Evolutionary conservation across 129 eudicot genomes (phyloP), one percentile per base, ranked within the genome.

Genomic region (Artemisia annua): DNA sequence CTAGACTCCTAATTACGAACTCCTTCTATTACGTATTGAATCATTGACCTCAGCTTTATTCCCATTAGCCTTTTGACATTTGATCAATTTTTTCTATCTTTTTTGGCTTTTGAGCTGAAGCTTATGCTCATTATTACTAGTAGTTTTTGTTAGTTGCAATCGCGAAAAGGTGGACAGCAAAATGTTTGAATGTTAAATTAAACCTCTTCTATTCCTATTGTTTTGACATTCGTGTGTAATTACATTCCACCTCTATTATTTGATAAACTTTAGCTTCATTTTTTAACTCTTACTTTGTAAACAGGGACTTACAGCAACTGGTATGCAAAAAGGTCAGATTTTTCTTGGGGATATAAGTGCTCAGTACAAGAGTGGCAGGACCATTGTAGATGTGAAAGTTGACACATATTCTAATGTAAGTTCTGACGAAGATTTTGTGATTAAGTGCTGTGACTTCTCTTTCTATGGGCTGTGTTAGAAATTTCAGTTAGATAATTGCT

Each of bases 401-500:
- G 97, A 90, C 78, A 90, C 97, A 18, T 90, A 85, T 71, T 90
- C 97, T 7, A 94, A 94, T 78, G 98, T 94, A 84, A 86, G 89
- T 50, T 65, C 35, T 30, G 5, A 66, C 4, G 20, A 32, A 51
- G 70, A 16, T 67, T 26, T 52, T 49, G 48, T 71, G 32, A 62
- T 55, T 24, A 66, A 69, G 59, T 63, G n/a, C n/a, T n/a, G n/a
- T 63, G 52, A 3, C 46, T 13, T 51, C 12, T 53, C 30, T 28
- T 46, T 63, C 10, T 59, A 16, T 43, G 7, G 30, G 19, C 67
- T 63, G 4, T 26, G 52, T 17, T 62, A 51, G 19, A 59, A 20
- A 62, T 1, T 66, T 55, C 35, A 26, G 24, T 19, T 20, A 1
- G n/a, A 8, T 28, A 32, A 32, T 69, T 12, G 39, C 28, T 14